Conservation (phyloP, 2,329 filamentous ascomycete species). For the Hypocreales sp. region DNA sequence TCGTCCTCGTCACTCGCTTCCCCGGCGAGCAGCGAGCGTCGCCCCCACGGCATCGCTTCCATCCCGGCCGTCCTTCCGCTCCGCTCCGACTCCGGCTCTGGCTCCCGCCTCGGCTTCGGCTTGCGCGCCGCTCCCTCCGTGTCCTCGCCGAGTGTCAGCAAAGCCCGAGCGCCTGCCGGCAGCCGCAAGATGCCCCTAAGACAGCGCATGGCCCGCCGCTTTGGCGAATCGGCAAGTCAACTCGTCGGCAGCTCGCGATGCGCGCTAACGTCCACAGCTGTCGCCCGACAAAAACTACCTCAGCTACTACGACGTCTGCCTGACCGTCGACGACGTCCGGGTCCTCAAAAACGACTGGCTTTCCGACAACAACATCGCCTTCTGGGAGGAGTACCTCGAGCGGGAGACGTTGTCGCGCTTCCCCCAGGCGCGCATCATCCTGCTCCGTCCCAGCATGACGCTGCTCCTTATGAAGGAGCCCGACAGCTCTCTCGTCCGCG, state of each 20-base stretch:
- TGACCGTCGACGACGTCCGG: conserved; percentile 81
- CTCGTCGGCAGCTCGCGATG: not conserved
- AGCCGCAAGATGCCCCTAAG: conserved; percentile 20
- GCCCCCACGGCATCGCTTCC: too few relatives aligned
- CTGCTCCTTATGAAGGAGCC: conserved; percentile 73
- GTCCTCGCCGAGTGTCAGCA: too few relatives aligned
- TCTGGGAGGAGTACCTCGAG: conserved; percentile 97
- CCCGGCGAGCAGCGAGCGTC: too few relatives aligned
- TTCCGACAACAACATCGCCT: conserved; percentile 92
- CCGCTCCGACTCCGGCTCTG: too few relatives aligned
- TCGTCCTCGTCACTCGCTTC: too few relatives aligned
- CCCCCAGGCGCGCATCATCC: conserved; percentile 71
- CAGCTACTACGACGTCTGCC: conserved; percentile 24
- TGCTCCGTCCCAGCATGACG: conserved; percentile 84
- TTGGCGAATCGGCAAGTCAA: conserved; percentile 28
- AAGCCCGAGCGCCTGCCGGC: too few relatives aligned
- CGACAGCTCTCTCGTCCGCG: conserved; percentile 37
- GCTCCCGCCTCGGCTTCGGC: too few relatives aligned
- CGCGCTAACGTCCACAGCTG: too few relatives aligned
- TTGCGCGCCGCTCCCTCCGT: too few relatives aligned
- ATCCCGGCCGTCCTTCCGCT: too few relatives aligned
- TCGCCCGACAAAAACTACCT: conserved; percentile 21
- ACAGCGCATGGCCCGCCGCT: conserved; percentile 28
- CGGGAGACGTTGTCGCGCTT: conserved; percentile 70
- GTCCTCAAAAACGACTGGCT: conserved; percentile 87